Base-by-base conservation (phyloP, 768 basidiomycete genomes). In the Phylloporus arenicola region DNA sequence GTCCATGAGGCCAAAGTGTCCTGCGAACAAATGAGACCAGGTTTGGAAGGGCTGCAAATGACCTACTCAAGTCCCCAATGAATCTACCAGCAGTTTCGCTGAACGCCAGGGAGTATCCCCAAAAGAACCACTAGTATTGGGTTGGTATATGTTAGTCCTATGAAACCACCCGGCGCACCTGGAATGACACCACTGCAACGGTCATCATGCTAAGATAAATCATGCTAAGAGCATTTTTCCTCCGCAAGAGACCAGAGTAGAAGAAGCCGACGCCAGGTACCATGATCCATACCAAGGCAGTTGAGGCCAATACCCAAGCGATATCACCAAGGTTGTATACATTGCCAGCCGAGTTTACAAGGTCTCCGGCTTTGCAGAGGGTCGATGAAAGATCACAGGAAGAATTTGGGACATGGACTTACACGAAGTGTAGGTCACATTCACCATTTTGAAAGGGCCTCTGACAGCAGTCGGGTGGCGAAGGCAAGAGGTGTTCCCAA, bases 101-200 rank as follows among this genome's bases (percentile, higher is more conserved):
- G 72, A 98, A 98, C 0, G 94, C 81, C 20, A 98, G 75, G 2
- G 92, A 93, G 72, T 79, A 97, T 2, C 94, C 94, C 94, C 94
- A 96, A 77, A 95, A 93, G 75, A 92, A 93, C 92, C 92, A 94
- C 86, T 92, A 55, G 14, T 52, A 53, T 29, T 8, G 34, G 5
- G 20, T 61, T 17, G 57, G 57, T 27, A 6, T 8, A 19, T 22
- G 27, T 10, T 6, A 30, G 10, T 17, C 7, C 1, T 0, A 30
- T 6, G 3, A 22, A 9, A 78, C 54, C 50, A 83, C 80, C 71
- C 84, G 79, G 0, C 80, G 51, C 53, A 89, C 90, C 75, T 92
- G 86, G 72, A 92, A 92, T 4, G 84, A 84, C 29, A 92, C 88
- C 58, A 88, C 78, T 0, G 84, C 92, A 12, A 92, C 61, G 0